Evolutionary conservation across 2,329 filamentous ascomycete species (phyloP).

Genomic region (Claviceps spartinae): DNA sequence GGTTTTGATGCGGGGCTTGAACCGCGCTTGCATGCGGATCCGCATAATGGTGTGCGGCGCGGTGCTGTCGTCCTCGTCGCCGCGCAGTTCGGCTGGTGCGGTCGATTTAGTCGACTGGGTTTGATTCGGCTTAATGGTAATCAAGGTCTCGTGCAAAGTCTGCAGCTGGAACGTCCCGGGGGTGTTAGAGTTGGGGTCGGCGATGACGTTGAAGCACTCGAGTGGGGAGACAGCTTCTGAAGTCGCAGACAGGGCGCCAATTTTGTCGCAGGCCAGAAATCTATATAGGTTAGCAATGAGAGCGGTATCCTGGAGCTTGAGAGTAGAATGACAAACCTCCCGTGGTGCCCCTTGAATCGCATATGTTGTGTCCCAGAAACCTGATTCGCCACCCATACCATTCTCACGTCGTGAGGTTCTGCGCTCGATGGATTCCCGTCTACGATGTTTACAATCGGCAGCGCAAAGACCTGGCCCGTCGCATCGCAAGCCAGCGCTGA

Average conservation of each 20-base stretch:
- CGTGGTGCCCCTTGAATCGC: slow-evolving; percentile 83
- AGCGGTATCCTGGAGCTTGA: no score
- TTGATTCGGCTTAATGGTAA: slow-evolving; percentile 45
- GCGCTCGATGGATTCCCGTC: slow-evolving; percentile 71
- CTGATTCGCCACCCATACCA: slow-evolving; percentile 85
- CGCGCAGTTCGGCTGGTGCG: slow-evolving; percentile 52
- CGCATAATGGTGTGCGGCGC: slow-evolving; percentile 59
- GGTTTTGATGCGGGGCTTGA: slow-evolving; percentile 72
- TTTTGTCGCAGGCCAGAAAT: slow-evolving; percentile 76
- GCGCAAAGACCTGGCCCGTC: slow-evolving; percentile 73
- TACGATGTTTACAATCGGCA: slow-evolving; percentile 73
- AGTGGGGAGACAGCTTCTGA: slow-evolving; percentile 71
- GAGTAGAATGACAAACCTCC: slow-evolving; percentile 32
- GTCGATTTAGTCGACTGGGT: slow-evolving; percentile 29
- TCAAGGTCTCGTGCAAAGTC: slow-evolving; percentile 56
- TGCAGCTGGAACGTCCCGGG: slow-evolving; percentile 63
- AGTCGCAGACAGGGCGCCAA: slow-evolving; percentile 62
- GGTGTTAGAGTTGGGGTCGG: slow-evolving; percentile 33
- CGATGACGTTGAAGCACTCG: slow-evolving; percentile 63
- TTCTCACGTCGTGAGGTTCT: slow-evolving; percentile 88
- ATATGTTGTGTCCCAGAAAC: slow-evolving; percentile 71
- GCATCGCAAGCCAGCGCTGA: slow-evolving; percentile 75
- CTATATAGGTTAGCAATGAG: slow-evolving; percentile 25
- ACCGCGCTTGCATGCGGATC: slow-evolving; percentile 87
- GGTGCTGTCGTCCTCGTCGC: slow-evolving; percentile 51